These are phyloP conservation scores for Podila epigama DNA, from an alignment of 192 early-diverging fungal species.

Conservation along the genomic window DNA sequence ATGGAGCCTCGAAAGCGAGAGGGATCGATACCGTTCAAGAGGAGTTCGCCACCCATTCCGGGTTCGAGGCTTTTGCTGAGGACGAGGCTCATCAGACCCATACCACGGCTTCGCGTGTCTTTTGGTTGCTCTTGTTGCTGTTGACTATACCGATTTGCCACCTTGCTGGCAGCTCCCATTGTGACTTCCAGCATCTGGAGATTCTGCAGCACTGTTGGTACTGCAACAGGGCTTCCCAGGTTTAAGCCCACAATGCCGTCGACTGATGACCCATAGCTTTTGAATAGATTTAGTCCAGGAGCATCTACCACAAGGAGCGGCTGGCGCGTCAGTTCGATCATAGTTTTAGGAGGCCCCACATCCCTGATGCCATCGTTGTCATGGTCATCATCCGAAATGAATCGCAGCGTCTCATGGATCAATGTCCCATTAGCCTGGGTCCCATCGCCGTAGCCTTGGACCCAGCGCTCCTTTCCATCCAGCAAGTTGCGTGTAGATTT, in stretches of 20 bases:
- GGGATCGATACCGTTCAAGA: conserved; percentile 25
- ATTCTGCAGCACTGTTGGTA: conserved; percentile 21
- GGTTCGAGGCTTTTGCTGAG: conserved; percentile 6
- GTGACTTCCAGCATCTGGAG: background rate
- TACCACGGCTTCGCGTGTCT: background rate
- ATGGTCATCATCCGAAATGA: background rate
- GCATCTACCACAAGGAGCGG: conserved; percentile 28
- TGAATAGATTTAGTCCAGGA: conserved; percentile 13
- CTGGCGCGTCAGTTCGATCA: conserved; percentile 5
- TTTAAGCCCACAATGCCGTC: conserved; percentile 44
- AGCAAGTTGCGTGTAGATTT: background rate
- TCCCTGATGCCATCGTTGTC: background rate
- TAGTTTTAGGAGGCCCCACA: too few species aligned
- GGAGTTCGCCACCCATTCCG: conserved; percentile 21
- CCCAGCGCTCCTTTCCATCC: conserved; percentile 9
- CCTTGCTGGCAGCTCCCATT: background rate
- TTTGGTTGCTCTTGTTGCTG: background rate
- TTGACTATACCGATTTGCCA: background rate
- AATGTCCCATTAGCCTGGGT: conserved; percentile 28
- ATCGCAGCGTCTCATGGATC: conserved; percentile 26
- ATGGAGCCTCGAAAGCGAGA: conserved; percentile 11
- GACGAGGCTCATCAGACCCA: conserved; percentile 30
- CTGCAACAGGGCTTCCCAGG: background rate
- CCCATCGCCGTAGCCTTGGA: conserved; percentile 30
- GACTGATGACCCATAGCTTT: conserved; percentile 20